A percentile compares a stretch with the other conserved stretches of the same genome.
These are phyloP conservation scores for Atkinsonella texensis DNA, from an alignment of 2,329 filamentous ascomycete genomes.

Conservation along the genomic window DNA sequence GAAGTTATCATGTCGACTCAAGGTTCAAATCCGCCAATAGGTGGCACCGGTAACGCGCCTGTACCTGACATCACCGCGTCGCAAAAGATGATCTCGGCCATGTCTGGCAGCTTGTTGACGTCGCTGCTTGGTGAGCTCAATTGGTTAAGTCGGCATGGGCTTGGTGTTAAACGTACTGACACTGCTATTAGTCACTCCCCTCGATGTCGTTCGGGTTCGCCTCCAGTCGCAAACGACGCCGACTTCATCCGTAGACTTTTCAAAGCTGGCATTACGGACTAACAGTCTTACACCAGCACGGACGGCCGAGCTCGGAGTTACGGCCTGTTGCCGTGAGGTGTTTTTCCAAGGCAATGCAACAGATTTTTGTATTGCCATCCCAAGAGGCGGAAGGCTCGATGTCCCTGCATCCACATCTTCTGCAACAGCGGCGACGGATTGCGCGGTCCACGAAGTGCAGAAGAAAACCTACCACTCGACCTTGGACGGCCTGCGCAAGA, in stretches of 20 bases:
- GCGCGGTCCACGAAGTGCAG: conserved; percentile 79
- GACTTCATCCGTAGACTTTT: conserved; percentile 38
- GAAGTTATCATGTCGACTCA: conserved; percentile 17
- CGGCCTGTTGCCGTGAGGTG: conserved; percentile 89
- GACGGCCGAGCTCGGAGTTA: conserved; percentile 73
- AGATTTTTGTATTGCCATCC: conserved; percentile 66
- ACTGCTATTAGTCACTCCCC: conserved; percentile 60
- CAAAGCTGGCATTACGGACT: conserved; percentile 43
- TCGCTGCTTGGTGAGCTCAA: conserved; percentile 63
- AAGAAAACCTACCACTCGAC: conserved; percentile 80
- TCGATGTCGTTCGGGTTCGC: conserved; percentile 92
- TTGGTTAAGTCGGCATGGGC: background rate
- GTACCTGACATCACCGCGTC: conserved; percentile 60
- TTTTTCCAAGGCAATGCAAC: conserved; percentile 88
- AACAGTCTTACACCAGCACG: conserved; percentile 57
- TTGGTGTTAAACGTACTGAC: background rate
- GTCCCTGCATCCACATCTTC: conserved; percentile 27
- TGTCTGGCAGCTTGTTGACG: conserved; percentile 80
- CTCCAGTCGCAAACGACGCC: conserved; percentile 66
- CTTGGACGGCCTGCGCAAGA: conserved; percentile 84
- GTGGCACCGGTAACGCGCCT: conserved; percentile 17
- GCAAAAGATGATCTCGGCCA: conserved; percentile 93
- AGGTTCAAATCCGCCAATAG: conserved; percentile 9
- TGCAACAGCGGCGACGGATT: conserved; percentile 45
- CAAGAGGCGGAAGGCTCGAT: conserved; percentile 35